Conservation (phyloP, 2,329 filamentous ascomycete species). For the Aulographum hederae region DNA sequence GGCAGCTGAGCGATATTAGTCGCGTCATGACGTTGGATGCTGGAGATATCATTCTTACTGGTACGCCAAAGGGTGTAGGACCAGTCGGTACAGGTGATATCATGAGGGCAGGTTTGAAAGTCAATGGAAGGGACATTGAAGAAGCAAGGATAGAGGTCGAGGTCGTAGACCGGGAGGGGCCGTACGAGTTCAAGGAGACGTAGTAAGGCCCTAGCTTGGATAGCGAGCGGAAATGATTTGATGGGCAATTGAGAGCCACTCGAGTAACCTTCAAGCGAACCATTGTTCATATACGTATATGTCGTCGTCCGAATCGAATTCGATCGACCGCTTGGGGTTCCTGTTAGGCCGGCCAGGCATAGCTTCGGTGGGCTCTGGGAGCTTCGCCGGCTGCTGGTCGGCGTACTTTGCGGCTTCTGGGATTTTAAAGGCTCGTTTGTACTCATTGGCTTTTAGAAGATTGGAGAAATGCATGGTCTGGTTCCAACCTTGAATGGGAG, state of each 20-base stretch:
- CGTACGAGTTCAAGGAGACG: slow-evolving; percentile 50
- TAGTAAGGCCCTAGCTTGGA: slow-evolving; percentile 9
- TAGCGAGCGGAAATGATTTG: background rate
- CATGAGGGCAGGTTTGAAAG: slow-evolving; percentile 65
- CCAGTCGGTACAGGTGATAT: slow-evolving; percentile 70
- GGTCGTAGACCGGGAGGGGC: slow-evolving; percentile 60
- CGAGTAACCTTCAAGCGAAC: background rate
- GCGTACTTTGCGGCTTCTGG: no score
- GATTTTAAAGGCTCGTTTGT: no score
- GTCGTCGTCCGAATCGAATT: no score
- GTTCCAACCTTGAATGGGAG: no score
- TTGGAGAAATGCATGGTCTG: no score
- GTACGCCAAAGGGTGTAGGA: slow-evolving; percentile 91
- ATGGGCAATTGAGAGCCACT: background rate
- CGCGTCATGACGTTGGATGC: slow-evolving; percentile 85
- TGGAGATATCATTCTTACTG: slow-evolving; percentile 89
- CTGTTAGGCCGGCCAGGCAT: no score
- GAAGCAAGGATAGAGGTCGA: slow-evolving; percentile 70
- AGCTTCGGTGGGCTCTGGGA: no score
- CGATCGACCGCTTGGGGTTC: no score
- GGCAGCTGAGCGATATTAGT: slow-evolving; percentile 78
- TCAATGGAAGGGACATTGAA: slow-evolving; percentile 65
- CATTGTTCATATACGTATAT: no score
- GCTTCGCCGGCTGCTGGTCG: no score
- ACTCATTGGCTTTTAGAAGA: no score